Percentiles rank a stretch among this genome's conserved stretches.
Conservation (phyloP, 2,329 filamentous ascomycete species). For the Fusarium nurragi region DNA sequence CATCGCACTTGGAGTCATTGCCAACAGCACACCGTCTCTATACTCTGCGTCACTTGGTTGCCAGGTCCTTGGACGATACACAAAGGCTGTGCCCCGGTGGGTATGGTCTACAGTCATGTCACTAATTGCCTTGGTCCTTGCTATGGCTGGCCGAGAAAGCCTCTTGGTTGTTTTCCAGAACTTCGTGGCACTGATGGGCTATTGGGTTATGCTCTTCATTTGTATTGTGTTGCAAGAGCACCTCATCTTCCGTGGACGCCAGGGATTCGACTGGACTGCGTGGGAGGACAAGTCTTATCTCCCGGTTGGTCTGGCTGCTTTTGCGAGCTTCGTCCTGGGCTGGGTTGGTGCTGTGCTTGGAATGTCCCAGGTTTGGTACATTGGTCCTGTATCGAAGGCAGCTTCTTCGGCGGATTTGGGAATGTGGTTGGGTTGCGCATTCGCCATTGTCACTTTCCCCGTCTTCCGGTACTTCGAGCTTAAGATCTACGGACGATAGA, state of each 20-base stretch:
- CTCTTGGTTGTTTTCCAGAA: slow-evolving; percentile 65
- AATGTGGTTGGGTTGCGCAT: slow-evolving; percentile 70
- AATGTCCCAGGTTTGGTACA: slow-evolving; percentile 68
- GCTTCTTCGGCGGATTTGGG: slow-evolving; percentile 62
- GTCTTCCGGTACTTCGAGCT: slow-evolving; percentile 45
- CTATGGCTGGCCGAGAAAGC: slow-evolving; percentile 61
- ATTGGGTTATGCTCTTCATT: slow-evolving; percentile 64
- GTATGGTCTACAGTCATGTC: slow-evolving; percentile 64
- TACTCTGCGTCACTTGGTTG: slow-evolving; percentile 68
- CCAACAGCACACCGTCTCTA: slow-evolving; percentile 64
- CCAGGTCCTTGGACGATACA: slow-evolving; percentile 65
- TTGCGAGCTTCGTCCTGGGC: slow-evolving; percentile 56
- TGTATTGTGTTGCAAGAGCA: slow-evolving; percentile 59
- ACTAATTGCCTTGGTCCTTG: slow-evolving; percentile 64
- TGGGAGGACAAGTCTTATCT: slow-evolving; percentile 59
- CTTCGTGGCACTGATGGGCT: slow-evolving; percentile 63
- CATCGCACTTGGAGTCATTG: slow-evolving; percentile 63
- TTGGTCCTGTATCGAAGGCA: slow-evolving; percentile 64
- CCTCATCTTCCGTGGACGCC: slow-evolving; percentile 53
- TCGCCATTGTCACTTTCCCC: slow-evolving; percentile 60
- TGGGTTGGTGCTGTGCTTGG: slow-evolving; percentile 64
- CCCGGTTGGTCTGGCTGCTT: slow-evolving; percentile 56
- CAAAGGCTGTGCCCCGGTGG: slow-evolving; percentile 62
- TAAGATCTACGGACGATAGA: slow-evolving; percentile 38
- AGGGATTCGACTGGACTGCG: slow-evolving; percentile 54